These are phyloP conservation scores for Xylaria sp. DNA, from an alignment of 2,329 filamentous ascomycete genomes.

Conservation along the genomic window DNA sequence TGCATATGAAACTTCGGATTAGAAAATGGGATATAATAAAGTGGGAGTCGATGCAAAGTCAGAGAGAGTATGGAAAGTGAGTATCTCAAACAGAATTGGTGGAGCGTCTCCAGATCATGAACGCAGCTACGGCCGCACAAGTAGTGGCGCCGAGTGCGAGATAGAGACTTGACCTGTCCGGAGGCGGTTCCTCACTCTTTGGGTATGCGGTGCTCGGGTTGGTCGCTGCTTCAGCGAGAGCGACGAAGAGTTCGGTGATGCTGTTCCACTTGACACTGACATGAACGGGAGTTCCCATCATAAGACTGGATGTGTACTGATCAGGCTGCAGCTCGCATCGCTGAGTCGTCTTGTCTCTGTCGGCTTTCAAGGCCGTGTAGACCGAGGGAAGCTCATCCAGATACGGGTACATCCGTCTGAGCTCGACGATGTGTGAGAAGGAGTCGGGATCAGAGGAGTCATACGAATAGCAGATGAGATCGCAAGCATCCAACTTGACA, in stretches of 20 bases:
- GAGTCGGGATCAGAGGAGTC: slow-evolving; percentile 96
- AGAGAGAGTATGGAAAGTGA: slow-evolving; percentile 3
- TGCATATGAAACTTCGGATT: neutral
- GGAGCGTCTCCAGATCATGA: slow-evolving; percentile 60
- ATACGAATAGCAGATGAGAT: slow-evolving; percentile 91
- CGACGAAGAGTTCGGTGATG: slow-evolving; percentile 90
- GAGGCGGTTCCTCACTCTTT: slow-evolving; percentile 78
- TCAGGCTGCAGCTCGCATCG: slow-evolving; percentile 86
- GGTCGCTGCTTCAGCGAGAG: slow-evolving; percentile 83
- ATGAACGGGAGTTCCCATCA: slow-evolving; percentile 87
- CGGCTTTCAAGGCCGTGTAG: slow-evolving; percentile 90
- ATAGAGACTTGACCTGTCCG: slow-evolving; percentile 79
- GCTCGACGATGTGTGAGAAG: slow-evolving; percentile 81
- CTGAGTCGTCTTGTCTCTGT: slow-evolving; percentile 95
- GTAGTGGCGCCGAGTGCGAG: slow-evolving; percentile 72
- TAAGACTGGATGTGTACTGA: slow-evolving; percentile 76
- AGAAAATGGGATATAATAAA: neutral
- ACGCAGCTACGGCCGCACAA: slow-evolving; percentile 57
- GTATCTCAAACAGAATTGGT: slow-evolving; percentile 39
- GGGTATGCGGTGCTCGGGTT: slow-evolving; percentile 86
- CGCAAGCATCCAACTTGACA: slow-evolving; percentile 83
- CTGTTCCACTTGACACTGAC: slow-evolving; percentile 93
- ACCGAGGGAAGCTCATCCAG: slow-evolving; percentile 86
- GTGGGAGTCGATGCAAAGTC: neutral
- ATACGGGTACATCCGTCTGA: slow-evolving; percentile 73